Percentiles rank a stretch among this genome's conserved stretches.
These are phyloP conservation scores for Schizophyllum commune DNA, from an alignment of 1,284 basidiomycete genomes.

Conservation along the genomic window DNA sequence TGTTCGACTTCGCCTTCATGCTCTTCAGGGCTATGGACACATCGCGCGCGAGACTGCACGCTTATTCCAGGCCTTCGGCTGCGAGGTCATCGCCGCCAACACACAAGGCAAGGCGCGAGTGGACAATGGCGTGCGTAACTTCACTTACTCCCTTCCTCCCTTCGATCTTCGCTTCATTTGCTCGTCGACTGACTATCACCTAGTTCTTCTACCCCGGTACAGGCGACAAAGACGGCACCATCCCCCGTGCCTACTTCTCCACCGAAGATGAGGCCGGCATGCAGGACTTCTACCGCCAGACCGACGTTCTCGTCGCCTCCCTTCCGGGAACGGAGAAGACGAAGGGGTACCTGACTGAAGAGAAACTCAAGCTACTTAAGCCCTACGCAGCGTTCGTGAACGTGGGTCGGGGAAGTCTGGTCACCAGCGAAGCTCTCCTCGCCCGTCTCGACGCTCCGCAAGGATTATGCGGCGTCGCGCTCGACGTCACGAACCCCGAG, in stretches of 20 bases:
- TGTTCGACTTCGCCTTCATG: too few relatives aligned
- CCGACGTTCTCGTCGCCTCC: background rate
- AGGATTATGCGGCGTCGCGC: background rate
- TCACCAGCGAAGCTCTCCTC: background rate
- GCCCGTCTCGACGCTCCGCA: background rate
- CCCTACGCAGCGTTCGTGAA: background rate
- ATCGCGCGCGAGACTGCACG: background rate
- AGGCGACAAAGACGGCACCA: background rate
- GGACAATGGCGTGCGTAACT: background rate
- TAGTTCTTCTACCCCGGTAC: background rate
- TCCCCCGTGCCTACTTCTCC: background rate
- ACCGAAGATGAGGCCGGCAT: background rate
- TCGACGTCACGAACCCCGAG: background rate
- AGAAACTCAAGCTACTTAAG: background rate
- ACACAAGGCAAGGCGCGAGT: background rate
- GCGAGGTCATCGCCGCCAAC: background rate
- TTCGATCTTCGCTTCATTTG: too few relatives aligned
- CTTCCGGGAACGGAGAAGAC: background rate
- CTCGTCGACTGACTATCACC: background rate
- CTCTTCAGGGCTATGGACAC: background rate
- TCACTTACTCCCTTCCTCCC: too few relatives aligned
- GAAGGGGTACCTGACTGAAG: background rate
- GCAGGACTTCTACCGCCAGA: background rate
- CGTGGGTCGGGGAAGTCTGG: background rate
- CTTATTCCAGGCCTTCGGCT: background rate